Conservation (phyloP, 495 filamentous ascomycete species). For the Trypethelium eluteriae region DNA sequence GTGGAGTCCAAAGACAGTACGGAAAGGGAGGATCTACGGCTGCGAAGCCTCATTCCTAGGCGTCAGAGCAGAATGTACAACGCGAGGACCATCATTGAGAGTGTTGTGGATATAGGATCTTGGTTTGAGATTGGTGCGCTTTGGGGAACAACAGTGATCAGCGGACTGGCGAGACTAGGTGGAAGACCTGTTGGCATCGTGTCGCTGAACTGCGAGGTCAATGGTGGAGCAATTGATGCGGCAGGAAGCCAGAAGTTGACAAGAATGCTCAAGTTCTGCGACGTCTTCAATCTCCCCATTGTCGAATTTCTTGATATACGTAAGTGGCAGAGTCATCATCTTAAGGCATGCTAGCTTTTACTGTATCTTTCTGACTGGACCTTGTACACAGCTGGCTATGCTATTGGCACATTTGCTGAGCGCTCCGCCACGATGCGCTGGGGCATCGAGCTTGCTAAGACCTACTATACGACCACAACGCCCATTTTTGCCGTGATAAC, state of each 20-base stretch:
- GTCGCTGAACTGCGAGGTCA: slow-evolving; percentile 52
- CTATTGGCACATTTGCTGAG: slow-evolving; percentile 55
- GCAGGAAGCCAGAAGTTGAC: slow-evolving; percentile 53
- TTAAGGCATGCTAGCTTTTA: slow-evolving; percentile 9
- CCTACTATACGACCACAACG: slow-evolving; percentile 52
- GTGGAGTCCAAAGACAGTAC: slow-evolving; percentile 1
- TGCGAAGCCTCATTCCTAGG: slow-evolving; percentile 52
- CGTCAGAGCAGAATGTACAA: slow-evolving; percentile 55
- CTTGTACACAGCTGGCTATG: slow-evolving; percentile 42
- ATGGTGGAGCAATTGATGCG: slow-evolving; percentile 54
- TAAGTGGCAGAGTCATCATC: slow-evolving; percentile 20
- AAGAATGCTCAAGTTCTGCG: slow-evolving; percentile 51
- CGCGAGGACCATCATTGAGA: slow-evolving; percentile 47
- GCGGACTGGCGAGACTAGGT: slow-evolving; percentile 49
- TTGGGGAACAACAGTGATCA: slow-evolving; percentile 55
- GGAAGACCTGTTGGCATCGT: slow-evolving; percentile 52
- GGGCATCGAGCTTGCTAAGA: slow-evolving; percentile 50
- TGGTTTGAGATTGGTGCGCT: slow-evolving; percentile 58
- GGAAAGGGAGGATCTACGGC: slow-evolving; percentile 16
- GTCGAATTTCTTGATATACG: slow-evolving; percentile 56
- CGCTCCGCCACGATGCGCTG: slow-evolving; percentile 56
- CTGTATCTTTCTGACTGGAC: slow-evolving; percentile 1
- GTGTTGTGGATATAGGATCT: slow-evolving; percentile 47
- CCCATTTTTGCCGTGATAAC: slow-evolving; percentile 55
- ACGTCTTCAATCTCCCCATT: slow-evolving; percentile 57